Evolutionary conservation across 169 alveolate species (phyloP).

Genomic region (Plasmodium reichenowi): DNA sequence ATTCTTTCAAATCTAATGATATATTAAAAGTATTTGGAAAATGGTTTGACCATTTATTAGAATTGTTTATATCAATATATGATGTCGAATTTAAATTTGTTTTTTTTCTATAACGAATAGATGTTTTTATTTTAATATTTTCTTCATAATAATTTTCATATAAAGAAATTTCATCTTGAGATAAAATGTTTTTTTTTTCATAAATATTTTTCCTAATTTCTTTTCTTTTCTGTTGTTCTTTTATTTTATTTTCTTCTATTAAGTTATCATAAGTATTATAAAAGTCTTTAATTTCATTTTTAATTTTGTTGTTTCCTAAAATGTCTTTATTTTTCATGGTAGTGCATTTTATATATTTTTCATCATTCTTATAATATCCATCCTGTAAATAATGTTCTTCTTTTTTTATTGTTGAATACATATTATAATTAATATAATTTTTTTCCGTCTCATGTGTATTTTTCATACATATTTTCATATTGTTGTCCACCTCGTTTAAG

Average conservation of each 20-base stretch:
- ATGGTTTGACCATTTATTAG: not conserved
- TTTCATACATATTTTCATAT: not conserved
- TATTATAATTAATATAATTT: not conserved
- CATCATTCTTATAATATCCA: too few relatives aligned
- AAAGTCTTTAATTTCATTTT: slow-evolving; percentile 35
- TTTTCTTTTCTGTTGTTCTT: slow-evolving; percentile 24
- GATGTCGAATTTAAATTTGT: not conserved
- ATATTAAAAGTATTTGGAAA: slow-evolving; percentile 17
- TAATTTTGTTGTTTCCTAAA: not conserved
- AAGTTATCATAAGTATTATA: slow-evolving; percentile 31
- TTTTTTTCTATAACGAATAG: not conserved
- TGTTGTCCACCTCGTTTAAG: not conserved
- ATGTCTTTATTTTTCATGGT: not conserved
- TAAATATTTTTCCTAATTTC: slow-evolving; percentile 52
- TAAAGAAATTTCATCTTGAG: slow-evolving; percentile 43
- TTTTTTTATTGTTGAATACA: not conserved
- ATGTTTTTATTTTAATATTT: slow-evolving; percentile 20
- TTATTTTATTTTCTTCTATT: slow-evolving; percentile 20
- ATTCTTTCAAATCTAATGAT: slow-evolving; percentile 20
- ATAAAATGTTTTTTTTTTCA: slow-evolving; percentile 37
- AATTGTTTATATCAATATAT: too few relatives aligned
- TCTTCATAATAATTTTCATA: slow-evolving; percentile 49
- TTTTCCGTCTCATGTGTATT: not conserved
- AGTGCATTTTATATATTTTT: not conserved
- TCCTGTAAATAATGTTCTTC: not conserved